These are phyloP conservation scores for Cornus florida DNA, from an alignment of 148 eudicot genomes.

Conservation along the genomic window DNA sequence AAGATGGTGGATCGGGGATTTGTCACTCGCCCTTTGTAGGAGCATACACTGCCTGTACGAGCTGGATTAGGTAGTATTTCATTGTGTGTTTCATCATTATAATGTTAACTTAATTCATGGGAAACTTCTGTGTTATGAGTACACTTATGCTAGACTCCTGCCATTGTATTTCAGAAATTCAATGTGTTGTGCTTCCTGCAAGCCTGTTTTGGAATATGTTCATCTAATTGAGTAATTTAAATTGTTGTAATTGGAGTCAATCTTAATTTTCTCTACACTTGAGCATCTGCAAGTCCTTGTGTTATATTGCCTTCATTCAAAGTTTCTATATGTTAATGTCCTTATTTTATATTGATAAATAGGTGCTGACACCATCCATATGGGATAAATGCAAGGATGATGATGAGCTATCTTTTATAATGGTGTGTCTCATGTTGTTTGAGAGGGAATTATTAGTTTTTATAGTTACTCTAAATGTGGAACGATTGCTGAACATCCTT, in stretches of 20 bases:
- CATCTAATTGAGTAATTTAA: background rate
- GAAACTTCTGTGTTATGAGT: background rate
- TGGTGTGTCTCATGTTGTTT: too few relatives aligned
- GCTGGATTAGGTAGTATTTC: background rate
- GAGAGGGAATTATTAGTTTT: too few relatives aligned
- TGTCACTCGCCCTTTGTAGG: constrained; percentile 55
- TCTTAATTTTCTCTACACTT: too few relatives aligned
- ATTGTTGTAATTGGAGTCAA: background rate
- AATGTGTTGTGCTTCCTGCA: background rate
- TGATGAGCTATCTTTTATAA: too few relatives aligned
- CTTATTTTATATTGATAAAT: too few relatives aligned
- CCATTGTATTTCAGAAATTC: background rate
- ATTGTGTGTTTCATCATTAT: background rate
- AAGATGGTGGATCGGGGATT: constrained; percentile 83
- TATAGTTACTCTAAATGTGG: too few relatives aligned
- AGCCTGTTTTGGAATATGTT: background rate
- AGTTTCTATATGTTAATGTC: too few relatives aligned
- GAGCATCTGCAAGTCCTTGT: too few relatives aligned
- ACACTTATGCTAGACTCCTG: background rate
- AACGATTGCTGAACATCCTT: too few relatives aligned
- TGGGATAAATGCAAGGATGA: too few relatives aligned
- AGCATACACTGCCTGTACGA: background rate
- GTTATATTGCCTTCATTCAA: too few relatives aligned
- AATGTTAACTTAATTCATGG: background rate
- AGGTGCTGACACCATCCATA: too few relatives aligned